Evolutionary conservation across 2,329 filamentous ascomycete genomes (phyloP).

Genomic region (Didymella exigua): DNA sequence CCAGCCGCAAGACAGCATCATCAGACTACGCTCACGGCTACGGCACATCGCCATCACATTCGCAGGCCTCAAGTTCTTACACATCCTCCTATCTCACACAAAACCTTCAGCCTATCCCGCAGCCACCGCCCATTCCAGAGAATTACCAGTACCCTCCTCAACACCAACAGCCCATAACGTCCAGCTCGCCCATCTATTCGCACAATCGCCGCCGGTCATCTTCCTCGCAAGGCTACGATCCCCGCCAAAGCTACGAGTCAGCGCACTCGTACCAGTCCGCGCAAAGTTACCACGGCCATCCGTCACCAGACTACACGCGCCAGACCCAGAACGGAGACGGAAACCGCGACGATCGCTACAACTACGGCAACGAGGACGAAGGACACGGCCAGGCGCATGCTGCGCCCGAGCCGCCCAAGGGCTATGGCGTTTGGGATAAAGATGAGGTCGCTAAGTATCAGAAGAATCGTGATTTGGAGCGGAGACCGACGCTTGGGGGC

Average conservation of each 20-base stretch:
- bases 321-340: neutral
- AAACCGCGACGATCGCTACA: neutral
- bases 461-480: slow-evolving; percentile 26
- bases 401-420: neutral
- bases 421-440: slow-evolving; percentile 19
- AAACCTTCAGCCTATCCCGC: slow-evolving; percentile 15
- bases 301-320: slow-evolving; percentile 2
- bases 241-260: slow-evolving; percentile 5
- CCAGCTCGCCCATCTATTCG: neutral
- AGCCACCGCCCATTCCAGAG: slow-evolving; percentile 13
- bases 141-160: slow-evolving; percentile 2
- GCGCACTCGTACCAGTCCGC: slow-evolving; percentile 8
- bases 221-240: slow-evolving; percentile 3
- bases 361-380: neutral
- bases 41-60: slow-evolving; percentile 4
- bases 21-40: slow-evolving; percentile 1
- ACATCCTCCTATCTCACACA: slow-evolving; percentile 3
- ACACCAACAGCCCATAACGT: neutral
- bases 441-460: slow-evolving; percentile 24
- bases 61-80: neutral
- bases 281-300: neutral
- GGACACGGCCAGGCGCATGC: neutral
- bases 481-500: slow-evolving; percentile 36
- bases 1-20: neutral
- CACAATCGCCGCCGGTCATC: slow-evolving; percentile 7